Evolutionary conservation across 179 eudicot genomes (phyloP).

Genomic region (Camellia oleifera): DNA sequence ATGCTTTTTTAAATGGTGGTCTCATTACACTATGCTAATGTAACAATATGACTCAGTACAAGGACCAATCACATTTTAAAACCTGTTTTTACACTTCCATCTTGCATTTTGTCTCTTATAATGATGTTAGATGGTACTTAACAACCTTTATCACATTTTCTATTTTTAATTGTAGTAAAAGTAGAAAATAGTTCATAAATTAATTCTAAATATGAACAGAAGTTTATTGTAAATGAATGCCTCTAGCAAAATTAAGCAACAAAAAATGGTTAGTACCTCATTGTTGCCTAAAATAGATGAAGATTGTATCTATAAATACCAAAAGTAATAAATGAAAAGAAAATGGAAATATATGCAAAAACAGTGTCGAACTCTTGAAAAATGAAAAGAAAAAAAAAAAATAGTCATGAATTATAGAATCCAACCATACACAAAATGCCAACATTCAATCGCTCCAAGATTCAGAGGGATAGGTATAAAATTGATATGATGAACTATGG

Average conservation of each 20-base stretch:
- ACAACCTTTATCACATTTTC: background rate
- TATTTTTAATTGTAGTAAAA: too few relatives aligned
- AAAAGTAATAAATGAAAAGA: background rate
- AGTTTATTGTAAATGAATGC: background rate
- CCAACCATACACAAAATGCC: background rate
- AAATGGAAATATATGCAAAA: background rate
- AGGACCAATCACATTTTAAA: background rate
- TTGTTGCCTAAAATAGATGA: background rate
- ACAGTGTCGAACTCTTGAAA: background rate
- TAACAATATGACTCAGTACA: background rate
- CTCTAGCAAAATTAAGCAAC: background rate
- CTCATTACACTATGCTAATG: background rate
- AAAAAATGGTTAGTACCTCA: background rate
- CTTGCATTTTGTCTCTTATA: background rate
- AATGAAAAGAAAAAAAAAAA: background rate
- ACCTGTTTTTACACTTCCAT: slow-evolving; percentile 5
- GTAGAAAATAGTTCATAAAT: background rate
- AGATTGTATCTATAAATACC: background rate
- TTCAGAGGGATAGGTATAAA: background rate
- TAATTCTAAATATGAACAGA: background rate
- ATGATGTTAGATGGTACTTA: background rate
- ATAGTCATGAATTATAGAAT: background rate
- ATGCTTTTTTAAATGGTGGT: background rate
- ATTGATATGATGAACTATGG: background rate
- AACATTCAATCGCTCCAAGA: background rate